Base-by-base conservation (phyloP, 2,329 filamentous ascomycete species). In the Coniella vitis region DNA sequence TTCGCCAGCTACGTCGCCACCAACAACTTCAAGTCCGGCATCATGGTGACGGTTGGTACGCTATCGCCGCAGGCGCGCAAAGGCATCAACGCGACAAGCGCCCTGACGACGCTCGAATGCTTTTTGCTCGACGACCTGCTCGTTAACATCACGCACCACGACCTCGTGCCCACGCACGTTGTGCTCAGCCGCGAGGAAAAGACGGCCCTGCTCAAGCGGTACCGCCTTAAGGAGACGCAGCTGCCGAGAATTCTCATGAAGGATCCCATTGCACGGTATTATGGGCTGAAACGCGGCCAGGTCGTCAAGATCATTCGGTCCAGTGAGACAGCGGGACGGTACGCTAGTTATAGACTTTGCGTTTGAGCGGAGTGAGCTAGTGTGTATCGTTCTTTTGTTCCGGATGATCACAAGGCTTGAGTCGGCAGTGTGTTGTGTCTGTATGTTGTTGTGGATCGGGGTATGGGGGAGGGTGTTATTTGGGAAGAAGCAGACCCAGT, bases 271-370 rank as follows among this genome's bases (percentile, higher is more conserved):
- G 88, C 93, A 21, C 84, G 86, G 60, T 98, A 97, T 67, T 73
- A 96, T 48, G 93, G 93, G 12, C 73, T 98, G 64, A 86, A 87
- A 73, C 79, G 90, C 63, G 90, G 90, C 3, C 87, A 96, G 69
- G 90, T 98, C 3, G 93, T 98, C 61, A 98, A 98, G 80, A 98
- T 98, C 61, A 96, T 98, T 61, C 78, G 93, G 57, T 90, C 86
- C 67, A 90, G 85, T 63, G 93, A 97, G 75, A 98, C 93, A 48
- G 93, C 93, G 13, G 93, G 93, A 54, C 79, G 93, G 46, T 98
- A 98, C 70, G 93, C 93, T 42, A 95, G 89, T 79, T 98, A 98
- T 70, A 76, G 91, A 60, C 63, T 84, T 48, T 83, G 79, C 57
- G 80, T 84, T 57, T 84, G 67, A 69, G 43, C 20, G n/a, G 10